Base-by-base conservation (phyloP, 2,329 filamentous ascomycete genomes). In the Fusarium devonianum region DNA sequence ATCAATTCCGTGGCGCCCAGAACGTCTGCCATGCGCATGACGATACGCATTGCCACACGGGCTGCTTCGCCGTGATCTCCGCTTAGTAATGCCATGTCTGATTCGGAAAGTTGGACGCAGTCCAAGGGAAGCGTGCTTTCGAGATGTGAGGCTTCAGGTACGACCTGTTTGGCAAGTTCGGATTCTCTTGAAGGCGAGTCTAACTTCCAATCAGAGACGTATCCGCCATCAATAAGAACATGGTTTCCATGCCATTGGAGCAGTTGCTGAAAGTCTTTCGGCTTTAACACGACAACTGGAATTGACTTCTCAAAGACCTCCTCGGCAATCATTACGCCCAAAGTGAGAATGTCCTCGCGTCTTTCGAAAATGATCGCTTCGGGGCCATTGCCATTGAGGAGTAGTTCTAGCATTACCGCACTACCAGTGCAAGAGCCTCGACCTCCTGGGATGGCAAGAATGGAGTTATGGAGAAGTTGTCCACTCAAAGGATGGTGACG, bases 391-490 rank as follows among this genome's bases (percentile, higher is more conserved):
- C 64, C 64, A 13, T 73, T 73, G 3, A 78, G 63, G 0, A 80
- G 36, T 0, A 78, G 56, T 53, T 79, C 75, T 5, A 79, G 54
- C n/a, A 79, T 67, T 2, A 74, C 71, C 1, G 68, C 69, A 11
- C 76, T 79, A 0, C 75, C 77, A 0, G 73, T 70, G 30, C 75
- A 79, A 6, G 77, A 79, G 2, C 77, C 76, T 14, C 76, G 71
- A n/a, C 76, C 71, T 13, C 70, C 63, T 0, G 77, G 76, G 11
- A 79, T 74, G 1, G 72, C 77, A 0, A 80, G 64, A 2, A 78
- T 60, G 0, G 60, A 59, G 9, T 61, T 63, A 3, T 65, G 54
- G 1, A 79, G 46, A 12, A 37, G 53, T 5, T 62, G 23, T 0
- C 74, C 74, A 6, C 54, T 57, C 2, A 79, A 56, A 0, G 72